A percentile compares a stretch with the other conserved stretches of the same genome.
Conservation (phyloP, 805 yeast species). For the Candida yuanshanica region DNA sequence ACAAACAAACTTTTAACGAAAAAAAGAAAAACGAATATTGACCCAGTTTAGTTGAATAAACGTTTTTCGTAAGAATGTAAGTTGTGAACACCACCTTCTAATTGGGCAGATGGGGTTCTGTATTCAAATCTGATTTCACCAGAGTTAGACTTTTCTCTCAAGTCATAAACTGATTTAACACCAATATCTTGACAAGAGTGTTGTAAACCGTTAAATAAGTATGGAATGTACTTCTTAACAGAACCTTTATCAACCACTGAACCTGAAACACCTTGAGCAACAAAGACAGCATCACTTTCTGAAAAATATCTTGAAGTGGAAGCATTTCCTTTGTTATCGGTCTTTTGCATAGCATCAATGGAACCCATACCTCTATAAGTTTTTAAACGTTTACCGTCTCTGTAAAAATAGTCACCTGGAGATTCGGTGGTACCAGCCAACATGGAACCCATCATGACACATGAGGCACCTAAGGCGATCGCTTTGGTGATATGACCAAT, state of each 20-base stretch:
- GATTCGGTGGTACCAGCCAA: constrained; percentile 98
- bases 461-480: constrained; percentile 91
- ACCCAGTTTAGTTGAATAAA: constrained; percentile 53
- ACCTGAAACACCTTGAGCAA: constrained; percentile 99
- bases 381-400: constrained; percentile 97
- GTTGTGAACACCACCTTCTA: constrained; percentile 97
- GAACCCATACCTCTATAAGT: constrained; percentile 99
- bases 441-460: constrained; percentile 99
- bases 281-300: constrained; percentile 90
- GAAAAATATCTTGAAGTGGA: constrained; percentile 98
- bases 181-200: constrained; percentile 99
- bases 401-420: constrained; percentile 96
- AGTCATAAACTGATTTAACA: constrained; percentile 54
- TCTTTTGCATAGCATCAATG: constrained; percentile 94
- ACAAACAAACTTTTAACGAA: neutral
- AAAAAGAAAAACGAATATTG: neutral
- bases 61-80: constrained; percentile 97
- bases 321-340: constrained; percentile 86
- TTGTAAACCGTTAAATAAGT: constrained; percentile 91
- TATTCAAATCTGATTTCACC: constrained; percentile 89
- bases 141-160: constrained; percentile 56
- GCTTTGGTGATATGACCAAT: constrained; percentile 99
- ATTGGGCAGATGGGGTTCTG: constrained; percentile 98
- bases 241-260: constrained; percentile 97
- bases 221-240: constrained; percentile 87